Conservation (phyloP, 805 yeast genomes). For the Scheffersomyces amazonensis region DNA sequence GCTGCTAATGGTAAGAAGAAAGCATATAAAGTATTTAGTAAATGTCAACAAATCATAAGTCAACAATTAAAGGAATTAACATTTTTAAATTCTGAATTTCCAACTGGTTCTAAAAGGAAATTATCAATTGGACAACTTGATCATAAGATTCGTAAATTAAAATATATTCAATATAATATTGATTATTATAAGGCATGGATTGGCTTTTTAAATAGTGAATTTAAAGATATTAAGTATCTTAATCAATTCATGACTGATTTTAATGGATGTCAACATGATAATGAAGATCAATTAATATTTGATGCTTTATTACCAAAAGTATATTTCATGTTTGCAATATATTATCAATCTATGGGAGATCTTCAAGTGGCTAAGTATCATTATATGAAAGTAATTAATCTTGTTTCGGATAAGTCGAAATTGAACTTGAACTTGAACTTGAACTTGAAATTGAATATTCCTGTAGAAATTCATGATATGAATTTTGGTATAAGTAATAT, state of each 20-base stretch:
- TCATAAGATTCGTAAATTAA: constrained; percentile 21
- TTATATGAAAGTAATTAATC: constrained; percentile 30
- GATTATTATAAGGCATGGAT: constrained; percentile 36
- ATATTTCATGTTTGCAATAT: constrained; percentile 37
- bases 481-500: constrained; percentile 24
- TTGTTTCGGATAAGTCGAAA: constrained; percentile 6
- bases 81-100: constrained; percentile 1
- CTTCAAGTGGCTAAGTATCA: constrained; percentile 36
- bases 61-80: constrained; percentile 16
- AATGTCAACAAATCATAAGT: constrained; percentile 31
- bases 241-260: constrained; percentile 33
- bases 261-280: constrained; percentile 31
- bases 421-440: too few species aligned
- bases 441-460: too few species aligned
- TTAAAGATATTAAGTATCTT: constrained; percentile 17
- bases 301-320: constrained; percentile 34
- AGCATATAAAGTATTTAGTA: constrained; percentile 32
- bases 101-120: constrained; percentile 6
- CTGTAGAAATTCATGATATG: constrained; percentile 10
- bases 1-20: constrained; percentile 23
- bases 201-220: constrained; percentile 28
- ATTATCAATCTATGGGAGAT: constrained; percentile 36
- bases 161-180: constrained; percentile 24
- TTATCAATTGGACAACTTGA: constrained; percentile 19
- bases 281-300: constrained; percentile 37